Base-by-base conservation (phyloP, 345 rosid species). In the Lenwebbia sp. region DNA sequence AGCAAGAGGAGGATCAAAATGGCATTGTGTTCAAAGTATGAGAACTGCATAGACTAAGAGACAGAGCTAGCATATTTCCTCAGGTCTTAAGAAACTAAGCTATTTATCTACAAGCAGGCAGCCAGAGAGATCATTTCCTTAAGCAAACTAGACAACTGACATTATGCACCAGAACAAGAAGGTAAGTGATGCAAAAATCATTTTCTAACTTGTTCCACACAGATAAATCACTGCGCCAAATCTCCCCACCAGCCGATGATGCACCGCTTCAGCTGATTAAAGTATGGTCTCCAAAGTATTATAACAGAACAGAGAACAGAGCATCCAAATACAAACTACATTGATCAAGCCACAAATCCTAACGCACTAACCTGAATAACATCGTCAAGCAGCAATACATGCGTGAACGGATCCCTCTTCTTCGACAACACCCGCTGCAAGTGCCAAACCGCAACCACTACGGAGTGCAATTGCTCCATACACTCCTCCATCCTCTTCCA, bases 391-490 rank as follows among this genome's bases (percentile, higher is more conserved):
- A 98, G 90, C 91, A 98, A 92, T 49, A 95, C 95, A 88, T 98
- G 99, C 0, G 98, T 93, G 88, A 98, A 96, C 6, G 99, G 99
- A 90, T 96, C 99, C 86, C 96, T 96, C 91, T 98, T 98, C 92
- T 98, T 96, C 6, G 99, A 96, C 87, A 98, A 82, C 58, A 98
- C 98, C 88, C 99, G 92, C 93, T 96, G 98, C 97, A 98, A 93
- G 62, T 98, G 99, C 99, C 99, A 98, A 87, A 98, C 96, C 6
- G 96, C 95, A 47, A 96, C 94, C 83, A 96, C 91, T 81, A 95
- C 90, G 5, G 96, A 91, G 93, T 92, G 92, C 95, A 96, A 89
- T 76, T 93, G 95, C 81, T 97, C 99, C 98, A 97, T 93, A 91
- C 99, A 96, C 88, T 62, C 91, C 23, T 88, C 94, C 94, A 98